Evolutionary conservation across 441 rosid species (phyloP), one percentile per base, ranked within the genome.

Genomic region (Iberis amara): DNA sequence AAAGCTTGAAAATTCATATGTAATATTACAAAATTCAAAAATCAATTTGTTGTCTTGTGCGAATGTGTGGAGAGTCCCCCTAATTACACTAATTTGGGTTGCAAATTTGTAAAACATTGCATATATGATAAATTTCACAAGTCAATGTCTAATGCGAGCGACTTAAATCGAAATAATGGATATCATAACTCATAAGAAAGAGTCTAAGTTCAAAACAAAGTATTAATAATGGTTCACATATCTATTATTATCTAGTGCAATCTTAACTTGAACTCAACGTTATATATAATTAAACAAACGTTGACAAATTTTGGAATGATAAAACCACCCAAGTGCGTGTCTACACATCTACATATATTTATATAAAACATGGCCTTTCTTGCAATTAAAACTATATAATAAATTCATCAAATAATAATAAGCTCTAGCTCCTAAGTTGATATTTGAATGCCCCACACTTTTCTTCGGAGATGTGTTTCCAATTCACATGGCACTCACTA

Each of bases 401-500:
- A 4, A 26, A 0, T 6, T 55, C 3, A 31, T 18, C 15, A 28
- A 2, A 30, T 50, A 43, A 44, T 43, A 53, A 8, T 21, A 31
- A 50, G 40, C 2, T 12, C 41, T 27, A 24, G 11, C 9, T 5
- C 31, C 6, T 51, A 52, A 12, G 23, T 13, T 32, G 31, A 51
- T 43, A 51, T 38, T n/a, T 52, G 38, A 44, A 15, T 43, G n/a
- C 27, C 41, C 27, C 52, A 37, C 52, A 57, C 63, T 52, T n/a
- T 15, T 18, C 30, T 27, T 58, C 39, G 33, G 52, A 58, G 38
- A 44, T 39, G 50, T 65, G 60, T 58, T 65, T 39, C 60, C 45
- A 27, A 58, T 65, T 58, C 65, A 58, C 64, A 57, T 51, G 69
- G 59, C 69, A 57, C 54, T 38, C 54, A 51, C 45, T 45, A 52